These are phyloP conservation scores for Serendipita vermifera DNA, from an alignment of 768 basidiomycete species.

Conservation along the genomic window DNA sequence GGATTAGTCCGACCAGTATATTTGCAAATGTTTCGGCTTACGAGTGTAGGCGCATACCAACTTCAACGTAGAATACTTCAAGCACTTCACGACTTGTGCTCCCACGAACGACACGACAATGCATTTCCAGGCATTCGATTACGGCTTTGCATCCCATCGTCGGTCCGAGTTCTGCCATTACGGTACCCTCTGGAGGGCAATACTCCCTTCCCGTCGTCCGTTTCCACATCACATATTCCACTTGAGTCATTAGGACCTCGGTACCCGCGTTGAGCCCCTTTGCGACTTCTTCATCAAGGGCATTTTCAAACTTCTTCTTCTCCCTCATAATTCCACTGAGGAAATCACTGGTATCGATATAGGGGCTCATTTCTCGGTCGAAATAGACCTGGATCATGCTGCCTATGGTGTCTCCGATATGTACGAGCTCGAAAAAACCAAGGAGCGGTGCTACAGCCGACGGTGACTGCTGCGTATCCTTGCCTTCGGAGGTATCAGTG, in stretches of 20 bases:
- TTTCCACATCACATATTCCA: conserved; percentile 82
- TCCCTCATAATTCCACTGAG: conserved; percentile 85
- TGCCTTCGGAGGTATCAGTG: not conserved
- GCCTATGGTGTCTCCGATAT: conserved; percentile 94
- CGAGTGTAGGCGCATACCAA: conserved; percentile 80
- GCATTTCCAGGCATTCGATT: conserved; percentile 76
- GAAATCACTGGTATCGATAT: conserved; percentile 90
- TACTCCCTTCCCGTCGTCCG: conserved; percentile 78
- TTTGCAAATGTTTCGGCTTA: conserved; percentile 30
- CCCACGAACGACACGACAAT: conserved; percentile 82
- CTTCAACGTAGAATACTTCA: conserved; percentile 96
- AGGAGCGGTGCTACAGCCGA: conserved; percentile 81
- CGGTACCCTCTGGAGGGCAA: conserved; percentile 69
- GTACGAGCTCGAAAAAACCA: conserved; percentile 96
- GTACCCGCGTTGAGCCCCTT: conserved; percentile 90
- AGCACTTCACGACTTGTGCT: conserved; percentile 93
- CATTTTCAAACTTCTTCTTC: conserved; percentile 91
- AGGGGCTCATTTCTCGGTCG: conserved; percentile 81
- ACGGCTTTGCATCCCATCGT: conserved; percentile 83
- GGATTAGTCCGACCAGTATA: conserved; percentile 16
- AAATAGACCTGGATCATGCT: conserved; percentile 98
- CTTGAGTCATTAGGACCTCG: conserved; percentile 91
- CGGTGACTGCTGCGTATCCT: conserved; percentile 49
- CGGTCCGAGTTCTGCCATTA: conserved; percentile 62
- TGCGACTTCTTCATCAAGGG: conserved; percentile 87